phyloP scores from a whole-genome alignment of 2,329 filamentous ascomycete genomes.

The Aspergillus sp. region DNA sequence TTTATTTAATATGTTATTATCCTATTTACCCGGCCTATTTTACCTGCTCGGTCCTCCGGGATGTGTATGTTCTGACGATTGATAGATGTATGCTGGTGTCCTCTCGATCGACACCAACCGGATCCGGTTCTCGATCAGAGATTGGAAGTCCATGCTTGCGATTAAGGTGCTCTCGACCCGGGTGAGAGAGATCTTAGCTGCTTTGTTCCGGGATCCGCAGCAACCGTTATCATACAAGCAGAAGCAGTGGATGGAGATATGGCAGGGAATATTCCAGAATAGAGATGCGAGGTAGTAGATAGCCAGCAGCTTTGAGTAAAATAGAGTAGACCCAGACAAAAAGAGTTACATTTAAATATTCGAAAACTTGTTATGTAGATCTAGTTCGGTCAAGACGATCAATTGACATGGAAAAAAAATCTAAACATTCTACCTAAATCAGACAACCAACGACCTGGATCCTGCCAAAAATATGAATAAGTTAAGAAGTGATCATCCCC shows the following conservation, averaged over 20 bases:
- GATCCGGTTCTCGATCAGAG: constrained; percentile 75
- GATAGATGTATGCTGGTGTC: constrained; percentile 79
- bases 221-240: constrained; percentile 58
- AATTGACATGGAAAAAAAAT: background rate
- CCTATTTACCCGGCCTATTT: background rate
- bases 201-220: constrained; percentile 57
- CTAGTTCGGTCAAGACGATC: background rate
- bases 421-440: background rate
- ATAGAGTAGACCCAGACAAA: background rate
- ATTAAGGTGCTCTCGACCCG: constrained; percentile 75
- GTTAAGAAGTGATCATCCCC: constrained; percentile 25
- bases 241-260: constrained; percentile 71
- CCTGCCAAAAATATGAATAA: too few species aligned
- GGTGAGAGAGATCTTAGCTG: constrained; percentile 72
- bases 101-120: constrained; percentile 85
- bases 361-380: background rate
- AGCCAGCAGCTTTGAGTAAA: background rate
- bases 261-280: constrained; percentile 64
- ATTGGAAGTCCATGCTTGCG: constrained; percentile 91
- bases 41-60: background rate
- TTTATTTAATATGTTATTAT: background rate
- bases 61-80: background rate
- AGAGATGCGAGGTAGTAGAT: background rate
- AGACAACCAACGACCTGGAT: too few species aligned
- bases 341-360: background rate